These are phyloP conservation scores for Backusella tuberculispora DNA, from an alignment of 192 early-diverging fungal species.

Conservation along the genomic window DNA sequence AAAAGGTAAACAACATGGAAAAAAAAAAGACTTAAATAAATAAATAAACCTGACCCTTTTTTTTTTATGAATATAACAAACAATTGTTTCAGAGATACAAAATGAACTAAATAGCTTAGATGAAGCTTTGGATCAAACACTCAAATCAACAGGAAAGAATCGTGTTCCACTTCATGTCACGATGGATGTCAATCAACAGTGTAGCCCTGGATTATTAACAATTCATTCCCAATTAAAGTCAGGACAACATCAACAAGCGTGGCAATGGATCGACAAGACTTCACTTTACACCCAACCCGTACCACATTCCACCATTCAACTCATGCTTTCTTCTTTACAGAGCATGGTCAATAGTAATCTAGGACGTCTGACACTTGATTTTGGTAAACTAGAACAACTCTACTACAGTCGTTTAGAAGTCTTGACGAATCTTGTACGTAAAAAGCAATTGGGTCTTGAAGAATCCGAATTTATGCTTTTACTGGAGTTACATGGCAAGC, in stretches of 20 bases:
- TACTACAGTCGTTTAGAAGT: constrained; percentile 8
- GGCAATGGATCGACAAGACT: constrained; percentile 7
- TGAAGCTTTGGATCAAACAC: constrained; percentile 5
- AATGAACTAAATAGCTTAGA: background rate
- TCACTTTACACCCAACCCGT: background rate
- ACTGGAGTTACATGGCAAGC: constrained; percentile 17
- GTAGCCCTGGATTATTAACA: constrained; percentile 1
- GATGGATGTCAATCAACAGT: constrained; percentile 8
- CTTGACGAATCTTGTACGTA: background rate
- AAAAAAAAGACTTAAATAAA: background rate
- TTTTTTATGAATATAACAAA: background rate
- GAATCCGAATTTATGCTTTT: constrained; percentile 4
- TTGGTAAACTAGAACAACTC: background rate
- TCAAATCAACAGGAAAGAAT: background rate
- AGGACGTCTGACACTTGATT: background rate
- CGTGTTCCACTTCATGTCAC: constrained; percentile 21
- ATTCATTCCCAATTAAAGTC: constrained; percentile 16
- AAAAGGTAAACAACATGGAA: background rate
- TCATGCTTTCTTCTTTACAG: background rate
- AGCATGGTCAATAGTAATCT: background rate
- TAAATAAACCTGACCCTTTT: background rate
- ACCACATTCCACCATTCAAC: background rate
- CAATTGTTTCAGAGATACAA: background rate
- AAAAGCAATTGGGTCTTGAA: background rate
- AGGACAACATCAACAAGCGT: constrained; percentile 1